phyloP scores from a whole-genome alignment of 169 alveolate species.

The Plasmodium gallinaceum region DNA sequence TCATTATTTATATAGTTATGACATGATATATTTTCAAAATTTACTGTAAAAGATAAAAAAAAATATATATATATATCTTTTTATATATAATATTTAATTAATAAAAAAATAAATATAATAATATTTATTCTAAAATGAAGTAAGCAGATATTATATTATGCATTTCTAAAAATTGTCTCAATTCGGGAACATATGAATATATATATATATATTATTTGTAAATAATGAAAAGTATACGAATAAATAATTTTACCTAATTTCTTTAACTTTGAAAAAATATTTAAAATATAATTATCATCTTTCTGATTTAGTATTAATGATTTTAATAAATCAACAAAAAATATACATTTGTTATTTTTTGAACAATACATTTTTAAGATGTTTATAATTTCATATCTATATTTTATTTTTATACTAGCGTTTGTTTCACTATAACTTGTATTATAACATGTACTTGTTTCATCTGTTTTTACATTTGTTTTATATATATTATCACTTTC shows the following conservation, averaged over 20 bases:
- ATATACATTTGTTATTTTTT: constrained; percentile 4
- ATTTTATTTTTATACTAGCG: not conserved
- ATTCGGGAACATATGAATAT: not conserved
- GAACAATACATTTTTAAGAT: constrained; percentile 41
- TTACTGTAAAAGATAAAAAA: not conserved
- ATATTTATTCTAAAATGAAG: not conserved
- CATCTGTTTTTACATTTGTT: not conserved
- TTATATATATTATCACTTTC: not conserved
- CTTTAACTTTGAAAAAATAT: constrained; percentile 28
- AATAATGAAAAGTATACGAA: not conserved
- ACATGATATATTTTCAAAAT: constrained; percentile 57
- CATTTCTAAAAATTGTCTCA: too few species aligned
- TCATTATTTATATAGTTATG: constrained; percentile 32
- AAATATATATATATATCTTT: not conserved
- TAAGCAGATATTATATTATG: too few species aligned
- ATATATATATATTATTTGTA: not conserved
- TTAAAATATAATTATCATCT: constrained; percentile 42
- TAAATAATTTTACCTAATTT: constrained; percentile 46
- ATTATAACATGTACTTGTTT: not conserved
- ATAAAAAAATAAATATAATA: not conserved
- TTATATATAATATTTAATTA: not conserved
- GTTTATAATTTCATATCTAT: constrained; percentile 16
- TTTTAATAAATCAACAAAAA: constrained; percentile 41
- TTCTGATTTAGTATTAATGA: constrained; percentile 43
- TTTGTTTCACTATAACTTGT: not conserved